phyloP scores from a whole-genome alignment of 2,329 filamentous ascomycete species.

The Dichotomopilus funicola region DNA sequence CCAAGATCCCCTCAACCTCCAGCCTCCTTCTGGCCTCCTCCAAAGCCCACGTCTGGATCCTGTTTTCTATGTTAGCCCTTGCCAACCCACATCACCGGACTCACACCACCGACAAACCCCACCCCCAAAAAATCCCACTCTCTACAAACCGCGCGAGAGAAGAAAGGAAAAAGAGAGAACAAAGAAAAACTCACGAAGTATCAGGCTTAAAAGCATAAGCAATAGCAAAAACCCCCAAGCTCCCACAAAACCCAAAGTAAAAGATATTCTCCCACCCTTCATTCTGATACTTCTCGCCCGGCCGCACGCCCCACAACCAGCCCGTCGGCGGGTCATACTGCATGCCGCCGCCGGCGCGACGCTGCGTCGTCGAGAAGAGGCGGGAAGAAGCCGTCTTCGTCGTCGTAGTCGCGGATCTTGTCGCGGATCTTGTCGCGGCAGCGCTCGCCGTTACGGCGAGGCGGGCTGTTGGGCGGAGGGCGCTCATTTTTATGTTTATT shows the following conservation, averaged over 20 bases:
- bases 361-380: slow-evolving; percentile 39
- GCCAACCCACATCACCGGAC: background rate
- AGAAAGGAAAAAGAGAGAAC: slow-evolving; percentile 5
- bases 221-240: slow-evolving; percentile 64
- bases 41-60: slow-evolving; percentile 98
- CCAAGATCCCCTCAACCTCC: slow-evolving; percentile 89
- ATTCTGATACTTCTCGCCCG: slow-evolving; percentile 89
- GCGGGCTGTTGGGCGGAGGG: slow-evolving; percentile 8
- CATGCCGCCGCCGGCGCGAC: slow-evolving; percentile 34
- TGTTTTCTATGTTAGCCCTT: slow-evolving; percentile 32
- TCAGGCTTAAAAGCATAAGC: slow-evolving; percentile 96
- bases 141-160: background rate
- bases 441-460: background rate
- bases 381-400: slow-evolving; percentile 1
- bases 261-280: slow-evolving; percentile 93
- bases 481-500: slow-evolving; percentile 6
- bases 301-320: slow-evolving; percentile 91
- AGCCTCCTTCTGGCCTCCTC: slow-evolving; percentile 93
- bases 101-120: too few species aligned
- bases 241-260: slow-evolving; percentile 78
- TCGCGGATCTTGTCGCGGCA: background rate
- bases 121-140: background rate
- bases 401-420: background rate
- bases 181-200: slow-evolving; percentile 71
- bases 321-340: slow-evolving; percentile 86